These are phyloP conservation scores for Elongisporangium anandrum DNA, from an alignment of 352 stramenopile species.

Conservation along the genomic window DNA sequence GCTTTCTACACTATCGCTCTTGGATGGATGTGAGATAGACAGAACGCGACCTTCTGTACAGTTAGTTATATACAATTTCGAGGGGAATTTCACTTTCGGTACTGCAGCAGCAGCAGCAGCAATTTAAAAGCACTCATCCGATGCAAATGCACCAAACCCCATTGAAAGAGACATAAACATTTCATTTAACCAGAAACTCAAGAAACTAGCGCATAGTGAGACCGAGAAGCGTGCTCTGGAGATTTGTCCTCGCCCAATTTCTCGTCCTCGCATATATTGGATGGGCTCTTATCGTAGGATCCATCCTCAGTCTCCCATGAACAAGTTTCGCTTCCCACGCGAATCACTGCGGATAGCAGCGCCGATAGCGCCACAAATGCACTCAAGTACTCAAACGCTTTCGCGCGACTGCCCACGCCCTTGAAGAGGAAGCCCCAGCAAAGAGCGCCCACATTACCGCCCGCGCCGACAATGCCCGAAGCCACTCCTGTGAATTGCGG, in stretches of 20 bases:
- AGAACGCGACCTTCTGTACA: too few relatives aligned
- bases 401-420: constrained; percentile 18
- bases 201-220: background rate
- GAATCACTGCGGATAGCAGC: background rate
- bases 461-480: constrained; percentile 48
- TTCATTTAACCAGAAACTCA: background rate
- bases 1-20: too few relatives aligned
- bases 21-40: too few relatives aligned
- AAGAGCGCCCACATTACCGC: constrained; percentile 42
- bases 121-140: too few relatives aligned
- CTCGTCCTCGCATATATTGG: background rate
- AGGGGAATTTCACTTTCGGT: too few relatives aligned
- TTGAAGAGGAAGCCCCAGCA: constrained; percentile 51
- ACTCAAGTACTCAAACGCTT: constrained; percentile 40
- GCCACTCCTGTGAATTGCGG: constrained; percentile 31
- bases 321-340: background rate
- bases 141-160: too few relatives aligned
- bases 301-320: background rate
- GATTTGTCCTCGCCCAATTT: background rate
- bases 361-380: constrained; percentile 21
- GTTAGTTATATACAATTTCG: too few relatives aligned
- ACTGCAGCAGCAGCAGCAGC: too few relatives aligned
- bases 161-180: too few relatives aligned
- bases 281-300: background rate
- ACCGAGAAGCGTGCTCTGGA: background rate